Base-by-base conservation (phyloP, 129 eudicot species). In the Deinandra increscens region DNA sequence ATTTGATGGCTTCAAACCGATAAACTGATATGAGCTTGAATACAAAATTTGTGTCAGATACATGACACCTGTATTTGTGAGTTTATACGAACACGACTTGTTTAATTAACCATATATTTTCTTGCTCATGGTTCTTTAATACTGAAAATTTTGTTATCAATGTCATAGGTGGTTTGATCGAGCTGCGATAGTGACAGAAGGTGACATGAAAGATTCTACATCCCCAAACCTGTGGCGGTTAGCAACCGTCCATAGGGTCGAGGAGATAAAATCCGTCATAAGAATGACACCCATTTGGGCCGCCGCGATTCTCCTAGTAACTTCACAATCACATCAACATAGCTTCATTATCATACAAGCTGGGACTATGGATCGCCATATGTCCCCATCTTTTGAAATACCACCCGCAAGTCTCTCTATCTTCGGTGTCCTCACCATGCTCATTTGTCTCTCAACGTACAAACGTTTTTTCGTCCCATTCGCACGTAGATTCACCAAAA, bases 281-380 rank as follows among this genome's bases (percentile, higher is more conserved):
- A 75, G 98, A 23, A 65, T 92, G 78, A 43, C 84, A 19, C 98
- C 98, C 9, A 86, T 92, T 13, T 92, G 95, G 96, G 84, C 89
- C 0, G 86, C 95, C 7, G 82, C 89, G 3, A 89, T 92, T 46
- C 83, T 92, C 37, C 71, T 78, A 10, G 79, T 81, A 14, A 84
- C 96, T 3, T 82, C 96, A 36, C 72, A 76, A 11, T 84, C 98
- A 5, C 95, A 92, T 60, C 87, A 75, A 13, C 66, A 73, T 15
- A 92, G 96, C 63, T 92, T 92, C 70, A 85, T 84, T 23, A 77
- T 89, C 75, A 78, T 75, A 37, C 98, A 92, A 78, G 98, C 98
- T 14, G 88, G 98, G n/a, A 84, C 77, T 78, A 92, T 92, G 98
- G 75, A 92, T 66, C 88, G 98, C 1, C 96, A 88, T 78, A 69